A percentile compares a stretch with the other conserved stretches of the same genome.
These are phyloP conservation scores for Lentinula sp. DNA, from an alignment of 768 basidiomycete species.

Conservation along the genomic window DNA sequence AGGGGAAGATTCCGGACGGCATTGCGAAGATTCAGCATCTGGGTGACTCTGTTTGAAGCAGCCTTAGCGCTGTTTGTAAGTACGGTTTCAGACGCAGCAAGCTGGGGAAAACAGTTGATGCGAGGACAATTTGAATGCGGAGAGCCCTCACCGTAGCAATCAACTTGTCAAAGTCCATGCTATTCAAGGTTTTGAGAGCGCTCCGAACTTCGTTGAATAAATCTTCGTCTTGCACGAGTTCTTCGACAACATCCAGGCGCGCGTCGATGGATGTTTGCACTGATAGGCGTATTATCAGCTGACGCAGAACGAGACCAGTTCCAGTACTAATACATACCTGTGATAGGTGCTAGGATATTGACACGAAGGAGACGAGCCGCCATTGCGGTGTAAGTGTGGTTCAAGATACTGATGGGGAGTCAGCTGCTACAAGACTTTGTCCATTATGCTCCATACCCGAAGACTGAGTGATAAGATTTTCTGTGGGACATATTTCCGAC, in stretches of 20 bases:
- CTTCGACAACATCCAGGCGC: constrained; percentile 84
- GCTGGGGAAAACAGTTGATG: constrained; percentile 31
- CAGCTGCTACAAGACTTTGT: not conserved
- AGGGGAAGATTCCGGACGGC: constrained; percentile 63
- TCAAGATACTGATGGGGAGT: constrained; percentile 46
- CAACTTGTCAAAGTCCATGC: constrained; percentile 85
- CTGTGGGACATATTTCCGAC: constrained; percentile 67
- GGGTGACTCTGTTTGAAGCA: constrained; percentile 63
- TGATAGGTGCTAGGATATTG: constrained; percentile 79
- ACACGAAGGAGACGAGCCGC: constrained; percentile 73
- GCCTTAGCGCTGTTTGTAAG: constrained; percentile 51
- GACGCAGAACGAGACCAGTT: no score
- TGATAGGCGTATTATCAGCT: constrained; percentile 11
- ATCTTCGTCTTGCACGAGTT: constrained; percentile 74
- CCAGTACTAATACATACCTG: constrained; percentile 32
- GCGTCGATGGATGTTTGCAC: constrained; percentile 66
- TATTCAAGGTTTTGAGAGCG: constrained; percentile 65
- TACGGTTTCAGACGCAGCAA: constrained; percentile 58
- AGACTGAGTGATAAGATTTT: constrained; percentile 70
- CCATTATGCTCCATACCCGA: constrained; percentile 49
- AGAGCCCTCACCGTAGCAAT: constrained; percentile 51
- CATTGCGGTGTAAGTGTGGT: constrained; percentile 89
- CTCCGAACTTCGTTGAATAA: constrained; percentile 61
- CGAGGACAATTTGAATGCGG: not conserved
- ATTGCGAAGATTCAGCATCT: constrained; percentile 75